phyloP scores from a whole-genome alignment of 129 eudicot species.

The Arctium lappa region DNA sequence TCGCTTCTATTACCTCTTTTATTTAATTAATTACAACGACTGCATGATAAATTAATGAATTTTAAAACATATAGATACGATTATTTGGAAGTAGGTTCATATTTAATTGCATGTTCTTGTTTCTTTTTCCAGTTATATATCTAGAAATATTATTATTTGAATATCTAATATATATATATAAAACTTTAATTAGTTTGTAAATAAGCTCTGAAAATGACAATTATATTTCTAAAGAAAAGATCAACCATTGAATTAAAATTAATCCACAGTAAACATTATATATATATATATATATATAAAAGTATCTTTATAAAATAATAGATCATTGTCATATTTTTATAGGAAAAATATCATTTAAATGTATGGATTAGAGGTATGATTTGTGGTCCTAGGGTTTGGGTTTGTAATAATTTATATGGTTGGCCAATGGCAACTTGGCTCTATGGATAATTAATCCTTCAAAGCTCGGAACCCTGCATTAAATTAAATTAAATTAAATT shows the following conservation, averaged over 20 bases:
- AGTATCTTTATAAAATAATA: too few relatives aligned
- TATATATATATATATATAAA: too few relatives aligned
- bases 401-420: background rate
- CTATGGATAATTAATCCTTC: background rate
- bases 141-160: background rate
- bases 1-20: background rate
- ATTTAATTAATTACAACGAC: too few relatives aligned
- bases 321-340: too few relatives aligned
- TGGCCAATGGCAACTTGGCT: background rate
- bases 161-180: background rate
- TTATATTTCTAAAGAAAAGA: background rate
- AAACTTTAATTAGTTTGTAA: background rate
- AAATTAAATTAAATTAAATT: background rate
- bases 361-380: background rate
- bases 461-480: too few relatives aligned
- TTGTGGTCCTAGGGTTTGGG: slow-evolving; percentile 27
- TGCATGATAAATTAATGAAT: too few relatives aligned
- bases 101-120: background rate
- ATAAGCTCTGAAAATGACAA: background rate
- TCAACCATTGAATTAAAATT: background rate
- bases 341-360: background rate
- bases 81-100: background rate
- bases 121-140: background rate
- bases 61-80: too few relatives aligned
- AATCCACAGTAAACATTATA: too few relatives aligned